These are phyloP conservation scores for Gossypium rotundifolium DNA, from an alignment of 345 rosid species.

Conservation along the genomic window DNA sequence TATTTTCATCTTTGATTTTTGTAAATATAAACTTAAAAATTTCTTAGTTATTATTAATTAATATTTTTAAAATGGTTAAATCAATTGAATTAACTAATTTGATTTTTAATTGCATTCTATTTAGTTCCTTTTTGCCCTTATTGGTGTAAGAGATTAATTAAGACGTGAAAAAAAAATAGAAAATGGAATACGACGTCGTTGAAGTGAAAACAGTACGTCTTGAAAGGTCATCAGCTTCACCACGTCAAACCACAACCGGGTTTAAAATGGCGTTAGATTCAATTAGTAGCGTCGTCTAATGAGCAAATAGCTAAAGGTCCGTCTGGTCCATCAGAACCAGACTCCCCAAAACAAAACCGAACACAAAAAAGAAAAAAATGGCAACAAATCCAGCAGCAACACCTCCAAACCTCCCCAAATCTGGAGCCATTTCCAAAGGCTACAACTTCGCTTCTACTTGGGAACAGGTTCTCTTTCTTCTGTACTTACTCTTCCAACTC, in stretches of 20 bases:
- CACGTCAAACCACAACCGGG: not conserved
- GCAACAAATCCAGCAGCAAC: slow-evolving; percentile 49
- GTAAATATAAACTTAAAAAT: too few relatives aligned
- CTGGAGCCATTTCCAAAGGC: slow-evolving; percentile 84
- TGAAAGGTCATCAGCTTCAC: slow-evolving; percentile 4
- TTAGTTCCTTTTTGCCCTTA: too few relatives aligned
- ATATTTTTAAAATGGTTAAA: too few relatives aligned
- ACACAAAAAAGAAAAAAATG: slow-evolving; percentile 19
- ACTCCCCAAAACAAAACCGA: not conserved
- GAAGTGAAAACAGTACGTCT: not conserved
- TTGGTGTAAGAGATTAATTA: too few relatives aligned
- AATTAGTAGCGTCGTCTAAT: not conserved
- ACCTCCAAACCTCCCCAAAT: slow-evolving; percentile 46
- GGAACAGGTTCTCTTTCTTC: slow-evolving; percentile 70
- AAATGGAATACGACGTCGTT: not conserved
- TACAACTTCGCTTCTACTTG: slow-evolving; percentile 92
- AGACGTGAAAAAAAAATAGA: not conserved
- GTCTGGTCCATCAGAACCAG: not conserved
- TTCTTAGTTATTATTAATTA: too few relatives aligned
- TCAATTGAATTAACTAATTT: too few relatives aligned
- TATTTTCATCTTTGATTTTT: too few relatives aligned
- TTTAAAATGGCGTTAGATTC: slow-evolving; percentile 9
- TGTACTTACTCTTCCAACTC: not conserved
- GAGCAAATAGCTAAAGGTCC: not conserved
- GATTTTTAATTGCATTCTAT: too few relatives aligned